Percentiles rank a stretch among this genome's conserved stretches.
Conservation (phyloP, 2,329 filamentous ascomycete species). For the Cadophora sp. region DNA sequence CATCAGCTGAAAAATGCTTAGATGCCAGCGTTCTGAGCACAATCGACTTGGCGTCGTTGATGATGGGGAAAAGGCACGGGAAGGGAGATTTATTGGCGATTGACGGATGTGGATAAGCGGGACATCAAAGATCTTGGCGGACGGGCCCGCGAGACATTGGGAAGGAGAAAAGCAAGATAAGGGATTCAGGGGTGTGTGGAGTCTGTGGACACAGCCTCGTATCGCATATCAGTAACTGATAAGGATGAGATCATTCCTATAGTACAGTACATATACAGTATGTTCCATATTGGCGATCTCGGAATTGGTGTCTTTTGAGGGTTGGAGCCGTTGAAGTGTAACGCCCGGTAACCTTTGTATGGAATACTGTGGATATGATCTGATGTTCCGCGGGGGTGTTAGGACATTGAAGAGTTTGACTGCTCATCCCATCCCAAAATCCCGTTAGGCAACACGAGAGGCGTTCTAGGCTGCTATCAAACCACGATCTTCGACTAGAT, state of each 20-base stretch:
- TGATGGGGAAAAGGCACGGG: slow-evolving; percentile 1
- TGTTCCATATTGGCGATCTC: neutral
- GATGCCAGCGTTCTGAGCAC: neutral
- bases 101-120: neutral
- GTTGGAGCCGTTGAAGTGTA: slow-evolving; percentile 8
- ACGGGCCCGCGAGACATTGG: neutral
- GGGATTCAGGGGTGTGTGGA: neutral
- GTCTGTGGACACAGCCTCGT: neutral
- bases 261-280: neutral
- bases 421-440: neutral
- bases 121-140: neutral
- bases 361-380: neutral
- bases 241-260: neutral
- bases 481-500: neutral
- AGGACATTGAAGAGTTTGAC: neutral
- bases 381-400: neutral
- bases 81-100: slow-evolving; percentile 6
- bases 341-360: neutral
- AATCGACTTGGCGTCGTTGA: neutral
- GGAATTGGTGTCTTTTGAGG: neutral
- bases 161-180: slow-evolving; percentile 11
- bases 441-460: neutral
- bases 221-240: slow-evolving; percentile 6
- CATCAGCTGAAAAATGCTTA: slow-evolving; percentile 6
- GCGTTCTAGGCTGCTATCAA: neutral